Evolutionary conservation across 148 eudicot genomes (phyloP).

Genomic region (Fagopyrum esculentum): DNA sequence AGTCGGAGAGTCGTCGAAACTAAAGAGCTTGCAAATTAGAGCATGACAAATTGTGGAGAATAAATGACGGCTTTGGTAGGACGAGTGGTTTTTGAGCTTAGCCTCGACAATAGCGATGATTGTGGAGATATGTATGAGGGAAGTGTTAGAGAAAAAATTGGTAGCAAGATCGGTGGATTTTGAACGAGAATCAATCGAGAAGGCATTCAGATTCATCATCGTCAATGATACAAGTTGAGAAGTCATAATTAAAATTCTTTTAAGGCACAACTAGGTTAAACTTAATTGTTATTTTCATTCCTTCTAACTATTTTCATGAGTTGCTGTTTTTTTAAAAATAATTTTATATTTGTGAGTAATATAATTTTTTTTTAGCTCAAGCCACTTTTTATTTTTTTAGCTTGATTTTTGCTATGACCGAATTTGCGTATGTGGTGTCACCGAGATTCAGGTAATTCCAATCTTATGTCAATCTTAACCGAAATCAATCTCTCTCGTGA

Average conservation of each 20-base stretch:
- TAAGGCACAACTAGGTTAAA: no score
- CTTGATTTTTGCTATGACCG: no score
- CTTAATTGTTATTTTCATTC: no score
- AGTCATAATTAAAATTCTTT: neutral
- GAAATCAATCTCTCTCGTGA: no score
- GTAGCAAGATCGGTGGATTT: slow-evolving; percentile 68
- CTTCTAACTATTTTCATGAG: no score
- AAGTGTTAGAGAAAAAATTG: slow-evolving; percentile 38
- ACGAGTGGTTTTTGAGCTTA: slow-evolving; percentile 49
- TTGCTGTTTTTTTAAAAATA: no score
- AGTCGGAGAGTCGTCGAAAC: slow-evolving; percentile 45
- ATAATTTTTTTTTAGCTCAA: no score
- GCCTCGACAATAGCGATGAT: slow-evolving; percentile 46
- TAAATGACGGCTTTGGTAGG: slow-evolving; percentile 73
- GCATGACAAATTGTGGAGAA: slow-evolving; percentile 81
- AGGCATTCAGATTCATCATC: slow-evolving; percentile 40
- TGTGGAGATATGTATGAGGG: slow-evolving; percentile 53
- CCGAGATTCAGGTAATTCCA: no score
- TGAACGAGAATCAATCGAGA: slow-evolving; percentile 58
- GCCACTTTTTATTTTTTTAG: no score
- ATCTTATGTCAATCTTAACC: no score
- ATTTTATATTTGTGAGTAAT: no score
- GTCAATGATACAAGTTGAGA: slow-evolving; percentile 13
- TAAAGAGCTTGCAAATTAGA: slow-evolving; percentile 67
- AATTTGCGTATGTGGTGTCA: no score